Conservation (phyloP, 371 early-diverging fungal genomes). For the Nematocida sp. region DNA sequence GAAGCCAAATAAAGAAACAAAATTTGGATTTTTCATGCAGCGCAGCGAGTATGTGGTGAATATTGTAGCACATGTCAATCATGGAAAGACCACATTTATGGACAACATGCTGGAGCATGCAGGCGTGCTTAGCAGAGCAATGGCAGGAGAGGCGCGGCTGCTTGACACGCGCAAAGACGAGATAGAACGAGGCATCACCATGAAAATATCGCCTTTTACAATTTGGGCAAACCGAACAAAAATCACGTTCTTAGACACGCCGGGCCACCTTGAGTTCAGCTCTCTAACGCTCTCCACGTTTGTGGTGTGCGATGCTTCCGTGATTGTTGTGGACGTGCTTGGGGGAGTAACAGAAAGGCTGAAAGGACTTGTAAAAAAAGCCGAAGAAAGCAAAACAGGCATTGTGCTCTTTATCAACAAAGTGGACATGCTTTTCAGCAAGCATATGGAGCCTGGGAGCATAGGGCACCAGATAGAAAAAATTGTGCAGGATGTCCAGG, state of each 20-base stretch:
- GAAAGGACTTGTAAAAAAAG: background rate
- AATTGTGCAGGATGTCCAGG: background rate
- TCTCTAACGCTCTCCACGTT: constrained; percentile 89
- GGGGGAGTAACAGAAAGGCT: constrained; percentile 75
- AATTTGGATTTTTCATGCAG: too few species aligned
- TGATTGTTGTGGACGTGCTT: constrained; percentile 90
- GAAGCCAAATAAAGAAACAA: too few species aligned
- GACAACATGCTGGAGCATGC: constrained; percentile 90
- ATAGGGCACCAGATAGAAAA: constrained; percentile 14
- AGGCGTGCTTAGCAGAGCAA: constrained; percentile 84
- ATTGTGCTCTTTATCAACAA: constrained; percentile 31
- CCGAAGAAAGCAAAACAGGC: background rate
- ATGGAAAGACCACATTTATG: constrained; percentile 95
- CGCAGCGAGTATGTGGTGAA: constrained; percentile 60
- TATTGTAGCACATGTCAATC: constrained; percentile 92
- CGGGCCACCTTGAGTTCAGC: constrained; percentile 98
- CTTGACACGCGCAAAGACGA: constrained; percentile 96
- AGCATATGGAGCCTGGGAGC: background rate
- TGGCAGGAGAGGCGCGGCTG: constrained; percentile 93
- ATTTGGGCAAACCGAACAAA: background rate
- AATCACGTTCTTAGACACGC: constrained; percentile 82
- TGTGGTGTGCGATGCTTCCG: constrained; percentile 83
- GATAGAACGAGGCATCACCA: constrained; percentile 95
- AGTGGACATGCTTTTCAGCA: constrained; percentile 31
- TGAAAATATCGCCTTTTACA: constrained; percentile 73